These are phyloP conservation scores for Periconia digitata DNA, from an alignment of 2,329 filamentous ascomycete genomes.

Conservation along the genomic window DNA sequence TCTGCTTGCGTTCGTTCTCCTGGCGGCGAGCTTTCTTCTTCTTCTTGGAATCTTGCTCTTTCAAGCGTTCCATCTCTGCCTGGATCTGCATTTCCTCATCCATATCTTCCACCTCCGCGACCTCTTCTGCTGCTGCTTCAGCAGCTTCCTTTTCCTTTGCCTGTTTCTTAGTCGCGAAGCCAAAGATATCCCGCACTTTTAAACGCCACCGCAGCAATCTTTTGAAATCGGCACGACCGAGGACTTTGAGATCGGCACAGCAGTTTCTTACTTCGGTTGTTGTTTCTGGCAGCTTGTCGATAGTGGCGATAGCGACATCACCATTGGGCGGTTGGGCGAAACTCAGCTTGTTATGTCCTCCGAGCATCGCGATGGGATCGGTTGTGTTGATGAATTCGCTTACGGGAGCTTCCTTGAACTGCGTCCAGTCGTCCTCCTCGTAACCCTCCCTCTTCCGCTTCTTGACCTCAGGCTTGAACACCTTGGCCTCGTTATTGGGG, in stretches of 20 bases:
- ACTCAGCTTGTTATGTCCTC: constrained; percentile 77
- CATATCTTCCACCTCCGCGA: constrained; percentile 84
- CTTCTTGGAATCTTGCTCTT: constrained; percentile 73
- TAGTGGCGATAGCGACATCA: constrained; percentile 82
- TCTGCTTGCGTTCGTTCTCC: constrained; percentile 92
- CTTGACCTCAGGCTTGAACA: constrained; percentile 96
- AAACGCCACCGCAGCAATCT: constrained; percentile 85
- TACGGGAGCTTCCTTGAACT: constrained; percentile 85
- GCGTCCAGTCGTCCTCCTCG: constrained; percentile 90
- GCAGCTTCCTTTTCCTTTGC: constrained; percentile 46
- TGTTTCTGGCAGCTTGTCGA: constrained; percentile 74
- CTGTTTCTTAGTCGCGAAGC: constrained; percentile 75
- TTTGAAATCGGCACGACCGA: constrained; percentile 94
- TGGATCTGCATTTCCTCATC: constrained; percentile 92
- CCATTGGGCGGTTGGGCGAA: constrained; percentile 76
- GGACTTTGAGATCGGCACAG: constrained; percentile 73
- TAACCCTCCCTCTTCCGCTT: constrained; percentile 98
- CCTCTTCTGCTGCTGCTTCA: constrained; percentile 58
- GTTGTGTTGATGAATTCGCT: constrained; percentile 92
- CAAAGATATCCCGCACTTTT: constrained; percentile 86
- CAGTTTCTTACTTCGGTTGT: constrained; percentile 64
- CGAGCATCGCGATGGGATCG: constrained; percentile 91
- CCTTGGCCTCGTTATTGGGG: constrained; percentile 95
- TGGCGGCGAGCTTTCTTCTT: constrained; percentile 82
- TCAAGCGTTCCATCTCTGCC: constrained; percentile 79